Evolutionary conservation across 352 stramenopile genomes (phyloP).

Genomic region (Thalassiosira exigua): DNA sequence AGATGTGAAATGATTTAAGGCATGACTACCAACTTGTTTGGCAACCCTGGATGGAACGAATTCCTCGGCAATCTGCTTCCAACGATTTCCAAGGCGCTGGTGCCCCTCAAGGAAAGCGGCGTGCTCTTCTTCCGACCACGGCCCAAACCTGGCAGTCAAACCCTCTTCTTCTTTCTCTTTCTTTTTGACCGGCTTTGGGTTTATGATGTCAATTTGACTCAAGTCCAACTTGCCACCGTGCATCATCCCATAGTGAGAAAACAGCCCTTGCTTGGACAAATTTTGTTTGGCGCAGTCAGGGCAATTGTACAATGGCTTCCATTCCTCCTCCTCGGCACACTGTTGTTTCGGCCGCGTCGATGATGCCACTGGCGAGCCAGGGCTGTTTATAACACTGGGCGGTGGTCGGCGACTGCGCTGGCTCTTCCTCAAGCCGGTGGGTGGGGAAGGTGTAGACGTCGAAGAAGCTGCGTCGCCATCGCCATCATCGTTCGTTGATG

Average conservation of each 20-base stretch:
- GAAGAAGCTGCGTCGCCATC: neutral
- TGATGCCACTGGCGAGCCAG: neutral
- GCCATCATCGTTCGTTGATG: slow-evolving; percentile 3
- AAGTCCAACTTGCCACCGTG: slow-evolving; percentile 33
- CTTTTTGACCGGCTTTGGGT: slow-evolving; percentile 6
- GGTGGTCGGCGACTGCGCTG: slow-evolving; percentile 5
- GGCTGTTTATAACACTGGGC: slow-evolving; percentile 5
- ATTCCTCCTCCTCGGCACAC: slow-evolving; percentile 9
- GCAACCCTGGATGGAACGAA: slow-evolving; percentile 45
- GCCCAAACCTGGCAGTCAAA: slow-evolving; percentile 7
- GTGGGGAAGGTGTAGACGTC: too few relatives aligned
- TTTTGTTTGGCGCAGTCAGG: slow-evolving; percentile 37
- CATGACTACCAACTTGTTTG: slow-evolving; percentile 58
- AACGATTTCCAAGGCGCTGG: slow-evolving; percentile 41
- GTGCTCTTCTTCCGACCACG: slow-evolving; percentile 52
- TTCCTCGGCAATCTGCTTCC: slow-evolving; percentile 44
- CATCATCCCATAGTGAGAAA: slow-evolving; percentile 38
- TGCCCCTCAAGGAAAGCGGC: slow-evolving; percentile 38
- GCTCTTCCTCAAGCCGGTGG: slow-evolving; percentile 34
- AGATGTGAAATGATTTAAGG: slow-evolving; percentile 41
- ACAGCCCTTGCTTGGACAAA: slow-evolving; percentile 34
- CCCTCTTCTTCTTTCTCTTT: slow-evolving; percentile 16
- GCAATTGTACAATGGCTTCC: slow-evolving; percentile 31
- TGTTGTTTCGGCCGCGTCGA: neutral
- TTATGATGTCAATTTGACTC: neutral